A percentile compares a stretch with the other conserved stretches of the same genome.
These are phyloP conservation scores for Prunus yedoensis DNA, from an alignment of 331 rosid genomes.

Conservation along the genomic window DNA sequence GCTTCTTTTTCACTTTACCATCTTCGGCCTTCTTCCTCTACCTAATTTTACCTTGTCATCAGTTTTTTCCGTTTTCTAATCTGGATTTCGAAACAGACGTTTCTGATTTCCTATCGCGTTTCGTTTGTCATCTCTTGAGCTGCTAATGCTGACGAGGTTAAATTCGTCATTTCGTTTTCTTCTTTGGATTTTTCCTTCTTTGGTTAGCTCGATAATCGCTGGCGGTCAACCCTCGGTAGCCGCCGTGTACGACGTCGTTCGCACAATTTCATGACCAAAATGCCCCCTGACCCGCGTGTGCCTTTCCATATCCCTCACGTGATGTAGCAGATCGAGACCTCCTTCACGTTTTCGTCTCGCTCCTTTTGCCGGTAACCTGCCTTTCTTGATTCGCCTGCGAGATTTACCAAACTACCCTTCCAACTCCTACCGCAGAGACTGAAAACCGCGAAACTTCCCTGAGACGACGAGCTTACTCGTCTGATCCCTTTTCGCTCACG, in stretches of 20 bases:
- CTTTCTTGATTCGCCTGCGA: neutral
- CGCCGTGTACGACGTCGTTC: neutral
- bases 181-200: neutral
- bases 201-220: neutral
- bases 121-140: conserved; percentile 35
- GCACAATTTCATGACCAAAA: conserved; percentile 25
- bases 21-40: conserved; percentile 27
- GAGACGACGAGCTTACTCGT: neutral
- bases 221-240: conserved; percentile 6
- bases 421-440: neutral
- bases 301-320: conserved; percentile 26
- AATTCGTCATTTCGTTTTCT: conserved; percentile 27
- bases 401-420: conserved; percentile 51
- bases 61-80: neutral
- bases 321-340: conserved; percentile 36
- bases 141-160: conserved; percentile 20
- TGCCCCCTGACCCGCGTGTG: conserved; percentile 17
- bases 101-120: conserved; percentile 19
- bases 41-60: conserved; percentile 5
- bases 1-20: conserved; percentile 18
- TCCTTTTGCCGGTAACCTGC: conserved; percentile 36
- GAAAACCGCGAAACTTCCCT: conserved; percentile 9
- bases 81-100: conserved; percentile 14
- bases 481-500: neutral
- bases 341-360: conserved; percentile 56